These are phyloP conservation scores for Macrocybe gigantea DNA, from an alignment of 768 basidiomycete genomes.

Conservation along the genomic window DNA sequence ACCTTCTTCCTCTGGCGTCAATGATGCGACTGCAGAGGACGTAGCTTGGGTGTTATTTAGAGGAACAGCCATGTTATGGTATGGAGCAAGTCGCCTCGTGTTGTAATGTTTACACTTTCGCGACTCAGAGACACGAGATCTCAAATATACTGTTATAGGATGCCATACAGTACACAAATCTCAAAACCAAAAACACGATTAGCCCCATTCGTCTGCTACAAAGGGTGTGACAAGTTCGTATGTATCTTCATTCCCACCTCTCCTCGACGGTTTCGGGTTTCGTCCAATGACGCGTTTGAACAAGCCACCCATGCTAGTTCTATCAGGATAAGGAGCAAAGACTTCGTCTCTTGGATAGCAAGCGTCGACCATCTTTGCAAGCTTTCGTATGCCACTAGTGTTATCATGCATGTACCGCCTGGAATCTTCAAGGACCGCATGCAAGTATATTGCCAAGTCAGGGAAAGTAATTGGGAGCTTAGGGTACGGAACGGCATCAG, in stretches of 20 bases:
- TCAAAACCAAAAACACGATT: slow-evolving; percentile 1
- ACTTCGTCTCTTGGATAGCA: slow-evolving; percentile 52
- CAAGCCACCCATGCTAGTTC: slow-evolving; percentile 43
- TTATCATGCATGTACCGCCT: slow-evolving; percentile 54
- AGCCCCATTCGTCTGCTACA: slow-evolving; percentile 71
- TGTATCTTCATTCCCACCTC: slow-evolving; percentile 67
- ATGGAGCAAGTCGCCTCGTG: background rate
- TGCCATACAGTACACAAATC: background rate
- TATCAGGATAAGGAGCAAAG: slow-evolving; percentile 21
- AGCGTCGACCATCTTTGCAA: slow-evolving; percentile 63
- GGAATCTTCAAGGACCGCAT: slow-evolving; percentile 65
- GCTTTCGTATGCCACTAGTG: slow-evolving; percentile 54
- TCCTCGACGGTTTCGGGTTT: slow-evolving; percentile 35
- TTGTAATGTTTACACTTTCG: too few species aligned
- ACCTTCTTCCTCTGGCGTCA: slow-evolving; percentile 65
- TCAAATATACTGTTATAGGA: too few species aligned
- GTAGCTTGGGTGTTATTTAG: slow-evolving; percentile 17
- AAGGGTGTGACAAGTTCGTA: slow-evolving; percentile 83
- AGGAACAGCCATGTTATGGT: slow-evolving; percentile 2
- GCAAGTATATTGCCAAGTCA: slow-evolving; percentile 69
- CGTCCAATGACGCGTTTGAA: slow-evolving; percentile 60
- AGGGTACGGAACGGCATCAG: slow-evolving; percentile 54
- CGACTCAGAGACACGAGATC: too few species aligned
- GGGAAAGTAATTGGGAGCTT: slow-evolving; percentile 72
- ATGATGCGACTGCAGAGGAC: slow-evolving; percentile 29